phyloP scores from a whole-genome alignment of 1,284 basidiomycete genomes.

The Entoloma clypeatum region DNA sequence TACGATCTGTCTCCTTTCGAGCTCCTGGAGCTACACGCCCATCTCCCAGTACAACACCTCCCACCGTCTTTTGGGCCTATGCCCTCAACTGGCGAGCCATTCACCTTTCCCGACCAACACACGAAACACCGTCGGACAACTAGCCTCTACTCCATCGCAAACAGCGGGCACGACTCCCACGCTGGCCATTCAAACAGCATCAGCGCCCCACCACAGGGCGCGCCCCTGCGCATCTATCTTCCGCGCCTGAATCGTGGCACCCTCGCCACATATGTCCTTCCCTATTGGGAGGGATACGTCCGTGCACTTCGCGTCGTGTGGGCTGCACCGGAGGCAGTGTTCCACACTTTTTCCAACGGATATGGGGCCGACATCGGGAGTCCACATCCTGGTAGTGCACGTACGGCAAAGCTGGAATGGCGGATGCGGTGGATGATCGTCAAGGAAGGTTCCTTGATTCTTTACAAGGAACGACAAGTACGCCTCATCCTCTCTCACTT shows the following conservation, averaged over 20 bases:
- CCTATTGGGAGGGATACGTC: conserved; percentile 66
- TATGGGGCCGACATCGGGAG: conserved; percentile 6
- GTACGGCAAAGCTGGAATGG: conserved; percentile 58
- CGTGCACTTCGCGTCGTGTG: conserved; percentile 48
- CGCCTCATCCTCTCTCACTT: conserved; percentile 21
- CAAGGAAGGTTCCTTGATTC: conserved; percentile 48
- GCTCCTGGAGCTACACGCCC: conserved; percentile 59
- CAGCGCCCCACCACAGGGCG: not conserved
- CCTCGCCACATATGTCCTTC: conserved; percentile 50
- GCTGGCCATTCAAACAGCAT: not conserved
- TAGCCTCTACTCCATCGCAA: conserved; percentile 15
- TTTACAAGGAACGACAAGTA: conserved; percentile 55
- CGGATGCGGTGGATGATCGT: conserved; percentile 60
- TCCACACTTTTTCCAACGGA: conserved; percentile 13
- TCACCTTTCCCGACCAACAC: conserved; percentile 3
- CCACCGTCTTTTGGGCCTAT: conserved; percentile 25
- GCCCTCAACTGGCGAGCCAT: conserved; percentile 12
- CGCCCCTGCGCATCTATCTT: conserved; percentile 5
- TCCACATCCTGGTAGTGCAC: not conserved
- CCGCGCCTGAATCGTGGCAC: conserved; percentile 19
- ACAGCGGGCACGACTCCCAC: not conserved
- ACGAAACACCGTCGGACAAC: conserved; percentile 10
- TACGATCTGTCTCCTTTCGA: conserved; percentile 57
- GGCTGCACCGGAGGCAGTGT: conserved; percentile 18
- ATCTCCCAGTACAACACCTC: conserved; percentile 3